Evolutionary conservation across 2,329 filamentous ascomycete genomes (phyloP).

Genomic region (Ophiostoma australiae): DNA sequence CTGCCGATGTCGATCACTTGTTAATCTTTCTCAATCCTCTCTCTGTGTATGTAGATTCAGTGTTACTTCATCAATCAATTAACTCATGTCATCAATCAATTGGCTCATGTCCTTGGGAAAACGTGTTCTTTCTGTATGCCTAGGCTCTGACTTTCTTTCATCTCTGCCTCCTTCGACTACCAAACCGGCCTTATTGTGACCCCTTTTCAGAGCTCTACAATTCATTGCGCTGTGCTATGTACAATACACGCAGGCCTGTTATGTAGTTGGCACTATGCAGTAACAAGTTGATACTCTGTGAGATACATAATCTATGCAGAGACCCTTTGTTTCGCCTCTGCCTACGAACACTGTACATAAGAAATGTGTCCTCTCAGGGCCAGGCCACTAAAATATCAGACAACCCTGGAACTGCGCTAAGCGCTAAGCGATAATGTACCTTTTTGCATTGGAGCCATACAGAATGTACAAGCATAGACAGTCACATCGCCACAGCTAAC

Average conservation of each 20-base stretch:
- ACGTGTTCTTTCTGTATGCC: not conserved
- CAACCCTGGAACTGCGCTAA: not conserved
- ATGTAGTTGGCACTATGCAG: not conserved
- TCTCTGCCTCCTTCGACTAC: not conserved
- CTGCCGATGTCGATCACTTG: slow-evolving; percentile 11
- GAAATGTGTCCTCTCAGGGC: not conserved
- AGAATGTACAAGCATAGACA: not conserved
- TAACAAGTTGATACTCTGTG: not conserved
- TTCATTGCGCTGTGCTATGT: not conserved
- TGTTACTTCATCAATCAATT: not conserved
- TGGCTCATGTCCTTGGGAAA: not conserved
- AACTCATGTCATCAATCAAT: not conserved
- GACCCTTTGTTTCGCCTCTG: not conserved
- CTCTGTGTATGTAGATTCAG: no score
- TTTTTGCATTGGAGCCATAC: not conserved
- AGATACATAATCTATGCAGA: not conserved
- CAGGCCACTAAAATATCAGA: not conserved
- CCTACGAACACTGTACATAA: no score
- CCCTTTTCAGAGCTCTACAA: not conserved
- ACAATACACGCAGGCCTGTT: not conserved
- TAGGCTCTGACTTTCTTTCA: not conserved
- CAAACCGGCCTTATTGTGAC: not conserved
- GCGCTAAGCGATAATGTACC: not conserved
- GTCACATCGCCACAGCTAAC: not conserved
- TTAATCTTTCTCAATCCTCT: not conserved